Percentiles rank a stretch among this genome's conserved stretches.
These are phyloP conservation scores for Microsporum audouinii DNA, from an alignment of 2,329 filamentous ascomycete species.

Conservation along the genomic window DNA sequence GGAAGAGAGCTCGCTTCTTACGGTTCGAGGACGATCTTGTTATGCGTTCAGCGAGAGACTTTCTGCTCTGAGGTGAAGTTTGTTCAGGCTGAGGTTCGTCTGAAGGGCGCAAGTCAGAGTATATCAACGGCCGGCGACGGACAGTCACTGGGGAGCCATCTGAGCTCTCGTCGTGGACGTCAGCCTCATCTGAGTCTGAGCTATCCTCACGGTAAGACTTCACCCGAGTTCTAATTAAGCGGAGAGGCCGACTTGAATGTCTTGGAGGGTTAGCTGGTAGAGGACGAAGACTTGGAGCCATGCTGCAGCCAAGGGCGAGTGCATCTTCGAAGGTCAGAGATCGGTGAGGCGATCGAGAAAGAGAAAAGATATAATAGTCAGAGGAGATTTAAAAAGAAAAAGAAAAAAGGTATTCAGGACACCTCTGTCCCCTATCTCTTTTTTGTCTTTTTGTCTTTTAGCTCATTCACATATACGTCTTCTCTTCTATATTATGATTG, in stretches of 20 bases:
- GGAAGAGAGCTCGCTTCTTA: conserved; percentile 9
- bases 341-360: background rate
- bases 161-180: conserved; percentile 5
- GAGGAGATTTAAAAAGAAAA: too few species aligned
- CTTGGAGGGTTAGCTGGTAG: conserved; percentile 8
- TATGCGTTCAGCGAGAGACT: background rate
- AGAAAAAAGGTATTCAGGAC: too few species aligned
- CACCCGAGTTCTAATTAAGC: conserved; percentile 26
- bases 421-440: too few species aligned
- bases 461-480: too few species aligned
- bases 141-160: background rate
- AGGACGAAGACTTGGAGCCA: conserved; percentile 23
- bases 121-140: conserved; percentile 3
- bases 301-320: conserved; percentile 10
- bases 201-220: conserved; percentile 30
- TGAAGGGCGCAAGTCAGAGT: background rate
- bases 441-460: too few species aligned
- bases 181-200: conserved; percentile 21
- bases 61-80: background rate
- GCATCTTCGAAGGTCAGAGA: background rate
- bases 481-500: too few species aligned
- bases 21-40: conserved; percentile 9
- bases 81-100: background rate
- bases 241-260: conserved; percentile 24
- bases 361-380: background rate